phyloP scores from a whole-genome alignment of 345 rosid genomes.

The Excoecaria cochinchinensis region DNA sequence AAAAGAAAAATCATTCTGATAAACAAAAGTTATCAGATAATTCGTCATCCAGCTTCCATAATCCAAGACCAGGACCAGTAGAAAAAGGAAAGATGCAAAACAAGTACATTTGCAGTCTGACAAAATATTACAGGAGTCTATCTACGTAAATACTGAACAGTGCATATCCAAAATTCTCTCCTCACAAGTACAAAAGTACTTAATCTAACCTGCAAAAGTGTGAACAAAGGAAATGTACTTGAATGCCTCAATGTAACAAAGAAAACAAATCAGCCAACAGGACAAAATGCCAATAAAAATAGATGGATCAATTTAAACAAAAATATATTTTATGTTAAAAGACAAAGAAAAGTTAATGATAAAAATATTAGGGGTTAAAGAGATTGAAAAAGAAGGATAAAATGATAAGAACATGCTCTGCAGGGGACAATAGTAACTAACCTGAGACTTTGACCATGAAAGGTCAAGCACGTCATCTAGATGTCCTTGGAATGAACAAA shows the following conservation, averaged over 20 bases:
- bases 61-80: neutral
- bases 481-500: slow-evolving; percentile 90
- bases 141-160: neutral
- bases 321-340: neutral
- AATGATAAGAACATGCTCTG: neutral
- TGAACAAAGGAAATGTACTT: neutral
- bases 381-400: too few species aligned
- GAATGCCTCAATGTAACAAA: neutral
- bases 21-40: neutral
- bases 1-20: neutral
- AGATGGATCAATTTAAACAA: neutral
- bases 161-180: neutral
- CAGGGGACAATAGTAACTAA: slow-evolving; percentile 30
- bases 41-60: neutral
- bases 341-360: neutral
- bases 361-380: neutral
- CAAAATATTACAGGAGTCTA: neutral
- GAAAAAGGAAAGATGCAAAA: neutral
- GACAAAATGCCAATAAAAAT: neutral
- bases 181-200: neutral
- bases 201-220: neutral
- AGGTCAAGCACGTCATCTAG: slow-evolving; percentile 83
- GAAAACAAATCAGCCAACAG: neutral
- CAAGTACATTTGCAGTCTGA: neutral
- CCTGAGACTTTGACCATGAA: slow-evolving; percentile 99